These are phyloP conservation scores for Orbilia oligospora DNA, from an alignment of 2,329 filamentous ascomycete genomes.

Conservation along the genomic window DNA sequence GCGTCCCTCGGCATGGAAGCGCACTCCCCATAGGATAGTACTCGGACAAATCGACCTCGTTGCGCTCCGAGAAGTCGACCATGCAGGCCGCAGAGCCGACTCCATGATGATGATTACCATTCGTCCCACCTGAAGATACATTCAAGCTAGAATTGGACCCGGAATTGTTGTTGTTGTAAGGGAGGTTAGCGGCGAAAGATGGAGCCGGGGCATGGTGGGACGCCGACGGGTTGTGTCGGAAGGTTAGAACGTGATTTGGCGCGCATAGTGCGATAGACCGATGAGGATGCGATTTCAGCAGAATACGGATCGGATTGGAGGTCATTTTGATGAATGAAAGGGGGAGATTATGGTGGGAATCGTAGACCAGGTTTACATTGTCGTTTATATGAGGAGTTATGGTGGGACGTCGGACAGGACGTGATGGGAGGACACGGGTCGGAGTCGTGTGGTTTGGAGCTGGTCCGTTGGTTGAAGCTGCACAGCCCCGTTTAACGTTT, in stretches of 20 bases:
- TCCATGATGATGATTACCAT: slow-evolving; percentile 56
- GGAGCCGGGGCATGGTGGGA: slow-evolving; percentile 65
- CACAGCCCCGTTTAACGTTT: slow-evolving; percentile 27
- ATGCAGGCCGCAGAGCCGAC: slow-evolving; percentile 77
- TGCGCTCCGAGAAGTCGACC: slow-evolving; percentile 83
- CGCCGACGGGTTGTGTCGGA: slow-evolving; percentile 81
- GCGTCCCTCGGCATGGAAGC: slow-evolving; percentile 81
- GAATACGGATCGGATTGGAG: slow-evolving; percentile 76
- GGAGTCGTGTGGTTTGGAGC: slow-evolving; percentile 49
- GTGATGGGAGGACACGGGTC: slow-evolving; percentile 44
- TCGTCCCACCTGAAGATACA: slow-evolving; percentile 60
- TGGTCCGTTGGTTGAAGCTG: slow-evolving; percentile 15
- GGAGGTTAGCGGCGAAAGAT: slow-evolving; percentile 64
- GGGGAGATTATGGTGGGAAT: slow-evolving; percentile 20
- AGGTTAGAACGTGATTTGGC: slow-evolving; percentile 82
- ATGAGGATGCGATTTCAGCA: slow-evolving; percentile 87
- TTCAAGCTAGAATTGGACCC: slow-evolving; percentile 64
- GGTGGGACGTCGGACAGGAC: slow-evolving; percentile 23
- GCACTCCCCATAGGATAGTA: slow-evolving; percentile 82
- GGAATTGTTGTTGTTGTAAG: slow-evolving; percentile 51
- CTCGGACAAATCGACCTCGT: slow-evolving; percentile 78
- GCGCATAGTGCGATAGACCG: slow-evolving; percentile 90
- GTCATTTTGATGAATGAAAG: slow-evolving; percentile 47
- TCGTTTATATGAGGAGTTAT: slow-evolving; percentile 9
- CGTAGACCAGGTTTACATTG: slow-evolving; percentile 37